Conservation (phyloP, 495 filamentous ascomycete genomes). For the Amorphotheca resinae region DNA sequence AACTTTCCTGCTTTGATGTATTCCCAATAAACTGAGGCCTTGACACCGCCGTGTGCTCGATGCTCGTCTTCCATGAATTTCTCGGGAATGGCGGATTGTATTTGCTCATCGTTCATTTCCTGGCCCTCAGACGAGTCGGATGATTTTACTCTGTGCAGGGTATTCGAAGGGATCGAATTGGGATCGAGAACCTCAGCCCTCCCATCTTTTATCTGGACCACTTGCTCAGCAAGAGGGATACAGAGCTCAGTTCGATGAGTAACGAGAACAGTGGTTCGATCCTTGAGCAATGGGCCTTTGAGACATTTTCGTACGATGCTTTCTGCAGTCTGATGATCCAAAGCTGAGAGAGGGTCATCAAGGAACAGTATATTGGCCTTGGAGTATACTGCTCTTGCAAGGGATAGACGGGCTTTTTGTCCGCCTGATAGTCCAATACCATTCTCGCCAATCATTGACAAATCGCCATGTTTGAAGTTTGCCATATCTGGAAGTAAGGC, state of each 20-base stretch:
- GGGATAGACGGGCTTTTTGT: conserved; percentile 42
- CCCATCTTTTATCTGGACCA: conserved; percentile 51
- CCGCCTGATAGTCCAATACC: conserved; percentile 58
- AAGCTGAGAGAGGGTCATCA: conserved; percentile 29
- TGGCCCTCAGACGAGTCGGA: conserved; percentile 23
- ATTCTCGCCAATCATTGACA: conserved; percentile 47
- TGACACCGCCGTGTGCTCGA: conserved; percentile 61
- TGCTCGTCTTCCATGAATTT: conserved; percentile 78
- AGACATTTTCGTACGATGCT: conserved; percentile 58
- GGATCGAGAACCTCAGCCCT: conserved; percentile 35
- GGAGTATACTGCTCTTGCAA: conserved; percentile 25
- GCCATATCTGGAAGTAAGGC: conserved; percentile 44
- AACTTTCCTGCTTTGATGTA: conserved; percentile 69
- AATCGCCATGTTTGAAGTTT: conserved; percentile 42
- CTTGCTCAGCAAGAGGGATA: conserved; percentile 49
- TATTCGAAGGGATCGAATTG: conserved; percentile 13
- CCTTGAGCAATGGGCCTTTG: conserved; percentile 46
- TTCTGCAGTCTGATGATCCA: conserved; percentile 60
- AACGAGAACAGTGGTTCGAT: conserved; percentile 54
- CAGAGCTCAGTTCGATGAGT: conserved; percentile 70
- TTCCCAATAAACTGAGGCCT: conserved; percentile 63
- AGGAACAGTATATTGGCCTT: conserved; percentile 24
- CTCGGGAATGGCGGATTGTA: conserved; percentile 45
- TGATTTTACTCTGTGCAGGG: conserved; percentile 17
- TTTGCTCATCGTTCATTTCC: conserved; percentile 32